These are phyloP conservation scores for Epichloe brachyelytri DNA, from an alignment of 2,329 filamentous ascomycete genomes.

Conservation along the genomic window DNA sequence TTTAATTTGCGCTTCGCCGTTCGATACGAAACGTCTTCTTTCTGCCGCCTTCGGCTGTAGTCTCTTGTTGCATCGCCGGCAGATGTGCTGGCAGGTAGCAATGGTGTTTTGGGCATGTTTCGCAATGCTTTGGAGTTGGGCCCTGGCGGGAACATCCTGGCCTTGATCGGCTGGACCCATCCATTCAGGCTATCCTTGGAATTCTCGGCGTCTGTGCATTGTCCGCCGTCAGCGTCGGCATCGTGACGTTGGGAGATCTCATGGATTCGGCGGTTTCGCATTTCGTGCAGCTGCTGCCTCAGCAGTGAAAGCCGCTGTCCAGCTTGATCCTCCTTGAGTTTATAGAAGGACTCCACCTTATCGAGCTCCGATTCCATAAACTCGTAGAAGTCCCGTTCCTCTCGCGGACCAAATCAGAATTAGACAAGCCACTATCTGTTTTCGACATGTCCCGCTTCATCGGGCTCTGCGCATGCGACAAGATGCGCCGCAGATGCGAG, in stretches of 20 bases:
- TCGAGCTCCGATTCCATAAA: constrained; percentile 74
- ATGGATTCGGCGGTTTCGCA: constrained; percentile 70
- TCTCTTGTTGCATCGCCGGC: constrained; percentile 27
- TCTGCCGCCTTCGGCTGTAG: constrained; percentile 35
- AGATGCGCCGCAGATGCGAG: constrained; percentile 21
- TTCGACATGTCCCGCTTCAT: constrained; percentile 13
- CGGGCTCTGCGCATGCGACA: constrained; percentile 16
- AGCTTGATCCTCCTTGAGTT: constrained; percentile 75
- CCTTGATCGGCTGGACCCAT: constrained; percentile 42
- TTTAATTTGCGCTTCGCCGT: constrained; percentile 82
- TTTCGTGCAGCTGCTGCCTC: constrained; percentile 78
- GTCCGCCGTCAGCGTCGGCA: constrained; percentile 15
- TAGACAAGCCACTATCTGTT: constrained; percentile 30
- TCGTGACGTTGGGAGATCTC: constrained; percentile 44
- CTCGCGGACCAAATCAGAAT: constrained; percentile 51
- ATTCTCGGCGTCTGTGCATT: constrained; percentile 12
- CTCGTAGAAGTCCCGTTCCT: constrained; percentile 74
- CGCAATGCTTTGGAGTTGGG: constrained; percentile 48
- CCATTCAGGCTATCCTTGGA: constrained; percentile 17
- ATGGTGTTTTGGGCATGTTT: constrained; percentile 38
- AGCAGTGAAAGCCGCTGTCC: constrained; percentile 57
- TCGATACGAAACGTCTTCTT: constrained; percentile 60
- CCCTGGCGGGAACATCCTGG: constrained; percentile 40
- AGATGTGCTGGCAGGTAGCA: constrained; percentile 18
- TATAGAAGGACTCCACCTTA: constrained; percentile 91